Percentiles rank a stretch among this genome's conserved stretches.
Conservation (phyloP, 352 stramenopile species). For the Phytophthora pseudosyringae region DNA sequence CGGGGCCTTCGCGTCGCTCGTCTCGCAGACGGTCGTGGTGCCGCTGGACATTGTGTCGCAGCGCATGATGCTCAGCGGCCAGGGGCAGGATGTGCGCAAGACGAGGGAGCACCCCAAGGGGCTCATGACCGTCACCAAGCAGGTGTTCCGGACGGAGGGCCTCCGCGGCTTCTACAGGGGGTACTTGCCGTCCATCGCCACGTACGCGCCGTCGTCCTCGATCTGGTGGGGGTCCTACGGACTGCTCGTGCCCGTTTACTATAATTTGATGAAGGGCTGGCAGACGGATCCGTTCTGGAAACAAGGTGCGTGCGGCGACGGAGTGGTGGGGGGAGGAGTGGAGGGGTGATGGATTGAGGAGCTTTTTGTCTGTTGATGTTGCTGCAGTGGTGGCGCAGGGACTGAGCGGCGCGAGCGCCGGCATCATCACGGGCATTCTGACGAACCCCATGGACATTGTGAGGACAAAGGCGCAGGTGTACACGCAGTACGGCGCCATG, state of each 20-base stretch:
- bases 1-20: slow-evolving; percentile 75
- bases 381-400: slow-evolving; percentile 72
- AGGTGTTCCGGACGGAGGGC: slow-evolving; percentile 69
- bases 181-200: slow-evolving; percentile 86
- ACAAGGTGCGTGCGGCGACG: slow-evolving; percentile 54
- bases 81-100: slow-evolving; percentile 67
- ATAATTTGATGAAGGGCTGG: slow-evolving; percentile 58
- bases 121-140: slow-evolving; percentile 66
- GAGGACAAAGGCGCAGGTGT: slow-evolving; percentile 83
- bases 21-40: slow-evolving; percentile 89
- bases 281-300: slow-evolving; percentile 80
- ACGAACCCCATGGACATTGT: slow-evolving; percentile 93
- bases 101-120: slow-evolving; percentile 63
- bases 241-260: slow-evolving; percentile 80
- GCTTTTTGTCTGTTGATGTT: slow-evolving; percentile 1
- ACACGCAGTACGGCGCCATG: slow-evolving; percentile 85
- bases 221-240: slow-evolving; percentile 92
- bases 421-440: slow-evolving; percentile 79
- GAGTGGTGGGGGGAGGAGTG: neutral
- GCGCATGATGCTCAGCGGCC: slow-evolving; percentile 88
- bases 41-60: slow-evolving; percentile 91
- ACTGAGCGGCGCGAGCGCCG: slow-evolving; percentile 74
- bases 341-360: neutral
- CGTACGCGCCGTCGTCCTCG: slow-evolving; percentile 84
- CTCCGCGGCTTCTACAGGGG: slow-evolving; percentile 84